phyloP scores from a whole-genome alignment of 805 yeast genomes.

The Sugiyamaella valdiviana region DNA sequence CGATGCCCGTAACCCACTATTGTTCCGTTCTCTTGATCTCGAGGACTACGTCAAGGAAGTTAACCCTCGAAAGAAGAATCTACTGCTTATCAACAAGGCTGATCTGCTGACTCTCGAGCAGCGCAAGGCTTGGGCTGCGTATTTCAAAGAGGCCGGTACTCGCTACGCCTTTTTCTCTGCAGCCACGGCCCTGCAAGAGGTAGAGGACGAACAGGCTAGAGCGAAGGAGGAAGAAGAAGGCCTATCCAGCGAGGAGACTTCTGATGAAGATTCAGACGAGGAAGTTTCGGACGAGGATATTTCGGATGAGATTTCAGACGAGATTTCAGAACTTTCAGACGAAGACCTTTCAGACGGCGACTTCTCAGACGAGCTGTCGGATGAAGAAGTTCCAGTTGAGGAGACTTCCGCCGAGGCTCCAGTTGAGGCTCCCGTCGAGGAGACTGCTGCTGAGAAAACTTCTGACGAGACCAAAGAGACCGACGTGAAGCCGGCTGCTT shows the following conservation, averaged over 20 bases:
- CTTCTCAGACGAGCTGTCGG: conserved; percentile 18
- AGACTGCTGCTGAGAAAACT: conserved; percentile 12
- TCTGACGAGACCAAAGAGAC: conserved; percentile 5
- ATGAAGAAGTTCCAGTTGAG: conserved; percentile 21
- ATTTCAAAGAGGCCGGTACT: conserved; percentile 62
- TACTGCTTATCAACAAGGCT: conserved; percentile 86
- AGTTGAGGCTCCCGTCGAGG: conserved; percentile 26
- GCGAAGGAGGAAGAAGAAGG: conserved; percentile 13
- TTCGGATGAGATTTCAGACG: too few relatives aligned
- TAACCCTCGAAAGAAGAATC: conserved; percentile 67
- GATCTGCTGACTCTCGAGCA: conserved; percentile 76
- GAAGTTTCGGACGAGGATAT: conserved; percentile 23
- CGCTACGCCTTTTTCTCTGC: conserved; percentile 92
- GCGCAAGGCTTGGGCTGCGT: conserved; percentile 80
- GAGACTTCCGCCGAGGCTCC: conserved; percentile 20
- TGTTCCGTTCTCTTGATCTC: conserved; percentile 82
- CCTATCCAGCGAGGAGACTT: conserved; percentile 6
- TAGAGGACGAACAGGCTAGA: conserved; percentile 45
- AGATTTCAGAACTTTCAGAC: too few relatives aligned
- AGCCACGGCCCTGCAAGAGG: conserved; percentile 65
- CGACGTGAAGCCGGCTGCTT: too few relatives aligned
- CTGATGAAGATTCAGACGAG: conserved; percentile 14
- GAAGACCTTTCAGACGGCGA: conserved; percentile 5
- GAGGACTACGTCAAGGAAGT: conserved; percentile 76
- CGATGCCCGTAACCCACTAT: conserved; percentile 90